Evolutionary conservation across 768 basidiomycete genomes (phyloP), one percentile per base, ranked within the genome.

Genomic region (Hemileccinum rubropunctum): DNA sequence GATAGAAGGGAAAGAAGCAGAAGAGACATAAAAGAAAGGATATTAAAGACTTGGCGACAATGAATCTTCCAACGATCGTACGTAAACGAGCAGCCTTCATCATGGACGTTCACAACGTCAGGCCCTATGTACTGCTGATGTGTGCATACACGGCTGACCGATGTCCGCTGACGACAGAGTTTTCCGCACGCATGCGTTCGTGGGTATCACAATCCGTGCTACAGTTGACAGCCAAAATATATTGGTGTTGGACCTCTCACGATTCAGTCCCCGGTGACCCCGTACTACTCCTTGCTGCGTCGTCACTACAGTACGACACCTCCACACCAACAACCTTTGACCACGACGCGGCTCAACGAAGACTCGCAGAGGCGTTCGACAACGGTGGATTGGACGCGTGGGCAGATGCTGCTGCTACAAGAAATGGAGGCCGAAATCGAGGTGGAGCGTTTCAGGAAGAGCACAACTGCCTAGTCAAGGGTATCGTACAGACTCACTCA

Each of bases 11-110:
- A 91, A 93, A 68, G 92, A 95, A 71, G 87, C 92, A 2, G 92
- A 99, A 69, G 98, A n/a, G n/a, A n/a, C n/a, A n/a, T 98, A 53
- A 97, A 97, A 20, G 97, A 99, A 71, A 97, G 36, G 97, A 98
- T 64, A 94, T 98, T 71, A 93, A 94, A 70, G 88, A 93, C 66
- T 89, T 89, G n/a, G 91, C 92, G 2, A 92, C 91, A 20, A 93
- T 91, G 36, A 95, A 95, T 1, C 86, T 99, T 47, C 83, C 90
- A 6, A 94, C n/a, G n/a, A n/a, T n/a, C 94, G 1, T 91, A 94
- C 43, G 94, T 99, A 52, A 80, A 82, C 53, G 88, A 95, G 61
- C 97, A 98, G 64, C 82, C 98, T 13, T 80, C 90, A 8, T 94
- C 94, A n/a, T 23, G 23, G 23, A 23, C 23, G 23, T 23, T 23